Evolutionary conservation across 352 stramenopile species (phyloP).

Genomic region (Phytophthora agathidicida): DNA sequence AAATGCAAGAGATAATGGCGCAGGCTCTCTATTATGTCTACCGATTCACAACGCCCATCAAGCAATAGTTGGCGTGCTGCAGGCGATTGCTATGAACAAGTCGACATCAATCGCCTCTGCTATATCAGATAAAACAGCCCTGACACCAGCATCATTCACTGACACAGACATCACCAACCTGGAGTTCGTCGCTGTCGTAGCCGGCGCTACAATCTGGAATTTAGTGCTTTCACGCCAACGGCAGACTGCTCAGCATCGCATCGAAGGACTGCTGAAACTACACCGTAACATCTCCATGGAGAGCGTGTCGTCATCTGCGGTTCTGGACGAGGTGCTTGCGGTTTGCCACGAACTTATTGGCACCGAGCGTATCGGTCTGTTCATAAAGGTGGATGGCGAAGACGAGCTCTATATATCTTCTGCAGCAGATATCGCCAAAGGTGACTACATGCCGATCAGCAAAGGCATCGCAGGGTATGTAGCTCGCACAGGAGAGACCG

Average conservation of each 20-base stretch:
- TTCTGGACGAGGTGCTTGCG: conserved; percentile 65
- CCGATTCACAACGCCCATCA: conserved; percentile 73
- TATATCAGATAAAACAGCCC: neutral
- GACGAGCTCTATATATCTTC: conserved; percentile 73
- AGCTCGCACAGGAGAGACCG: conserved; percentile 63
- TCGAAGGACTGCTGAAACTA: conserved; percentile 72
- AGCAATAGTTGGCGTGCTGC: conserved; percentile 61
- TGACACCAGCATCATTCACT: conserved; percentile 29
- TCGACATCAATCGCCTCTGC: conserved; percentile 6
- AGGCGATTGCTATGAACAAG: conserved; percentile 41
- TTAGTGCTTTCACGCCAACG: conserved; percentile 64
- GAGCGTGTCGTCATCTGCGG: conserved; percentile 52
- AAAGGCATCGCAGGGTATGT: conserved; percentile 76
- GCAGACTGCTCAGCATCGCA: conserved; percentile 68
- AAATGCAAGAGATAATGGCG: conserved; percentile 21
- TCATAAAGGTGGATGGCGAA: conserved; percentile 71
- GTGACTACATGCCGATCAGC: conserved; percentile 72
- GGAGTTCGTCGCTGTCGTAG: conserved; percentile 62
- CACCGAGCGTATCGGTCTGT: conserved; percentile 72
- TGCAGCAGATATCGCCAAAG: conserved; percentile 61
- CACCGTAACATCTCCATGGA: conserved; percentile 81
- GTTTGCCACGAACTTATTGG: conserved; percentile 77
- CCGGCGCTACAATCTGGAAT: conserved; percentile 74
- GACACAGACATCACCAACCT: conserved; percentile 55
- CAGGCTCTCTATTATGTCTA: conserved; percentile 51